A percentile compares a stretch with the other conserved stretches of the same genome.
phyloP scores from a whole-genome alignment of 2,329 filamentous ascomycete genomes.

The Cordyceps javanica region DNA sequence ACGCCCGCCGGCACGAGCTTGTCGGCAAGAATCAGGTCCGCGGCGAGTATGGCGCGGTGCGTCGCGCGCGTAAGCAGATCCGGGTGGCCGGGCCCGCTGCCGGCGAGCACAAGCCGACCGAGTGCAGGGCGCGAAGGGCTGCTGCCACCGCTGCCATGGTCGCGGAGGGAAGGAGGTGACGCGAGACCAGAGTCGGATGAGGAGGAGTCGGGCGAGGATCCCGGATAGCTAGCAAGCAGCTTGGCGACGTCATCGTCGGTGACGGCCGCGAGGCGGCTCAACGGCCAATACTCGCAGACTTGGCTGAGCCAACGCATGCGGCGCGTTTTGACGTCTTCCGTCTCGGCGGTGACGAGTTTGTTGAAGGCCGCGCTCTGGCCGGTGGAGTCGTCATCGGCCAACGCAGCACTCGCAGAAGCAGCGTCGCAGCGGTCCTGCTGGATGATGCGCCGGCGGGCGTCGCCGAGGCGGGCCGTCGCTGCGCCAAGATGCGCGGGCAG shows the following conservation, averaged over 20 bases:
- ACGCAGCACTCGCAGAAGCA: conserved; percentile 28
- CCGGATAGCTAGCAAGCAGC: conserved; percentile 67
- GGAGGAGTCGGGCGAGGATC: conserved; percentile 19
- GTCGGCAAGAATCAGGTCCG: conserved; percentile 77
- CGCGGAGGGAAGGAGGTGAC: too few relatives aligned
- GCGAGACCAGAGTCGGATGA: too few relatives aligned
- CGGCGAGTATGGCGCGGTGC: conserved; percentile 65
- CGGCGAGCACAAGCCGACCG: conserved; percentile 80
- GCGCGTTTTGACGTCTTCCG: conserved; percentile 63
- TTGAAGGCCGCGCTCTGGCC: conserved; percentile 84
- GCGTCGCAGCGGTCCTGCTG: conserved; percentile 60
- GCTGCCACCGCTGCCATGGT: neutral
- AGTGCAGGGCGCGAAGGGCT: conserved; percentile 28
- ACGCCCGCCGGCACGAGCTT: conserved; percentile 82
- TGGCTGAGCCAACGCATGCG: conserved; percentile 91
- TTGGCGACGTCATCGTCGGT: conserved; percentile 71
- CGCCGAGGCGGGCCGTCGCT: conserved; percentile 73
- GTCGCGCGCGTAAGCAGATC: conserved; percentile 83
- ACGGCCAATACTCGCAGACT: conserved; percentile 97
- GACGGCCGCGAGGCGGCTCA: conserved; percentile 73
- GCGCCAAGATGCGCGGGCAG: conserved; percentile 69
- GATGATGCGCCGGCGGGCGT: conserved; percentile 63
- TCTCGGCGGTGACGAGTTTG: conserved; percentile 61
- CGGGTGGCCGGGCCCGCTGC: conserved; percentile 87
- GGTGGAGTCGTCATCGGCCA: conserved; percentile 53